Conservation (phyloP, 306 rosid genomes). For the Vigna nakashimae region DNA sequence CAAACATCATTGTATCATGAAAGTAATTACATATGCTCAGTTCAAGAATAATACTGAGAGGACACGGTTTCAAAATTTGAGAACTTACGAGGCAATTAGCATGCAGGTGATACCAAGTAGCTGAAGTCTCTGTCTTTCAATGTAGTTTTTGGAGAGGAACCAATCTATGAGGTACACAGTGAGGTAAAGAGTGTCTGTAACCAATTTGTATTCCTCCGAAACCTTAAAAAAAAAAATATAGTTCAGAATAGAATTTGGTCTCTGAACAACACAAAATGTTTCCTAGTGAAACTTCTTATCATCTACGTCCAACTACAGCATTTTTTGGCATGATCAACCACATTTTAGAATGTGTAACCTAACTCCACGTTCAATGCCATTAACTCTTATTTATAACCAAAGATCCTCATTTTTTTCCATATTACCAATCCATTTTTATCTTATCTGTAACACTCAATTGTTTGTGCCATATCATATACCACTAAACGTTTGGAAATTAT, state of each 20-base stretch:
- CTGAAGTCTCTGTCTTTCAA: slow-evolving; percentile 81
- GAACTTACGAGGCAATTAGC: slow-evolving; percentile 92
- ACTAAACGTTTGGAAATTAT: neutral
- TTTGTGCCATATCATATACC: neutral
- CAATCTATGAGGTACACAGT: slow-evolving; percentile 82
- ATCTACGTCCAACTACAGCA: no score
- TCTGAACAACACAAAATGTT: neutral
- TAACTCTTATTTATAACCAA: neutral
- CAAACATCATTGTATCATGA: neutral
- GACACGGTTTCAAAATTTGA: slow-evolving; percentile 32
- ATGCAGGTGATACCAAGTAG: slow-evolving; percentile 95
- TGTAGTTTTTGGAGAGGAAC: slow-evolving; percentile 78
- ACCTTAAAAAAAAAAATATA: slow-evolving; percentile 56
- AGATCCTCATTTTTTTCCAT: neutral
- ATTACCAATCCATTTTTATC: neutral
- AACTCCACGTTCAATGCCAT: neutral
- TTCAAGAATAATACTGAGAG: slow-evolving; percentile 23
- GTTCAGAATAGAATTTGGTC: neutral
- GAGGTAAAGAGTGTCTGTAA: slow-evolving; percentile 83
- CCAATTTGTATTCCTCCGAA: slow-evolving; percentile 83
- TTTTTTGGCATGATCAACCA: no score
- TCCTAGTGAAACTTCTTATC: neutral
- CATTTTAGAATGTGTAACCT: neutral
- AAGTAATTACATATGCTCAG: neutral
- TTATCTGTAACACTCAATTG: neutral